Conservation (phyloP, 208 protist species). For the Entamoeba invadens region DNA sequence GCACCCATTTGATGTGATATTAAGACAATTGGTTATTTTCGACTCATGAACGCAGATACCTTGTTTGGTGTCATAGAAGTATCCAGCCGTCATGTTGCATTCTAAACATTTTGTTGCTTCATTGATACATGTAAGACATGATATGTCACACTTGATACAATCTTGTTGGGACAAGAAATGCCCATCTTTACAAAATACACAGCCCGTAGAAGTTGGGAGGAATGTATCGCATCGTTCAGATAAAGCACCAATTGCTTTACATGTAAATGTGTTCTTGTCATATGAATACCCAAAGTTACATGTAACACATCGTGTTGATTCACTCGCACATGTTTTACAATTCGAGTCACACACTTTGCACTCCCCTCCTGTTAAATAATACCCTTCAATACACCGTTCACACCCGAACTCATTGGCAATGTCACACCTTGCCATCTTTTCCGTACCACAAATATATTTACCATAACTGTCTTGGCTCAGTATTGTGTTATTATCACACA, state of each 20-base stretch:
- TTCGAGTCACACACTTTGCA: not conserved
- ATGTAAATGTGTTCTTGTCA: not conserved
- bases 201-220: not conserved
- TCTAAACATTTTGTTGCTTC: not conserved
- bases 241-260: not conserved
- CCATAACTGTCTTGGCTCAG: no score
- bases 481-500: no score
- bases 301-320: not conserved
- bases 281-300: not conserved
- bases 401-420: no score
- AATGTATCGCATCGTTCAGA: not conserved
- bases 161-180: not conserved
- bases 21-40: not conserved
- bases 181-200: not conserved
- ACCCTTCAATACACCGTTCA: not conserved
- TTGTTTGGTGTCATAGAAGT: not conserved
- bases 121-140: not conserved
- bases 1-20: not conserved
- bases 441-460: no score
- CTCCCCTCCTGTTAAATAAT: not conserved
- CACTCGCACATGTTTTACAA: not conserved
- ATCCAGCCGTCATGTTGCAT: not conserved
- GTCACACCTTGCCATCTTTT: no score
- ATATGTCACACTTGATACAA: not conserved
- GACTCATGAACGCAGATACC: not conserved